These are phyloP conservation scores for Arthrobotrys musiformis DNA, from an alignment of 2,329 filamentous ascomycete genomes.

Conservation along the genomic window DNA sequence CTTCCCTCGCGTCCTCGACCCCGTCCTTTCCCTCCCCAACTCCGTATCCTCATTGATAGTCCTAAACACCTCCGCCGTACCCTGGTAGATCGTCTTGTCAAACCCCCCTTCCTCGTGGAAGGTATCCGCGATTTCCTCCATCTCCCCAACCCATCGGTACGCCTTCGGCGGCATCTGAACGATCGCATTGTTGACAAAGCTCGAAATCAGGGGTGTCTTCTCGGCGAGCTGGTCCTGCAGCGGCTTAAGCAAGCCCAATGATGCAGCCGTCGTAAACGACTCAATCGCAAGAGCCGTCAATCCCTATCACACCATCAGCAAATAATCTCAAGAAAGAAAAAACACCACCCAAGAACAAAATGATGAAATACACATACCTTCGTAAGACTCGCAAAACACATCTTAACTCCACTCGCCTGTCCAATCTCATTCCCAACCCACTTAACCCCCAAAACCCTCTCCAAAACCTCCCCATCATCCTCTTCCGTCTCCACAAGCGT, in stretches of 20 bases:
- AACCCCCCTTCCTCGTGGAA: conserved; percentile 72
- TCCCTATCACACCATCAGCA: conserved; percentile 61
- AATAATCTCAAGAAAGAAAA: not conserved
- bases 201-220: conserved; percentile 66
- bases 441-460: conserved; percentile 57
- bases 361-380: conserved; percentile 63
- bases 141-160: conserved; percentile 80
- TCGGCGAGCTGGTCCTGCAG: conserved; percentile 69
- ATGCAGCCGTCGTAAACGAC: conserved; percentile 75
- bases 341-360: not conserved
- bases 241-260: conserved; percentile 71
- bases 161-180: conserved; percentile 76
- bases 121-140: conserved; percentile 78
- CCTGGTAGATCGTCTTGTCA: conserved; percentile 44
- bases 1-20: conserved; percentile 47
- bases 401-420: conserved; percentile 71
- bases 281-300: conserved; percentile 77
- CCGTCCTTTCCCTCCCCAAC: conserved; percentile 45
- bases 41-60: conserved; percentile 54
- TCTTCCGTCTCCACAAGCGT: conserved; percentile 53
- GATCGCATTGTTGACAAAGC: conserved; percentile 67
- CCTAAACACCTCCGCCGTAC: conserved; percentile 50
- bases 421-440: conserved; percentile 58
- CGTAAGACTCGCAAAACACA: conserved; percentile 72
- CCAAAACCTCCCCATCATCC: conserved; percentile 56